These are phyloP conservation scores for Mycena haematopus DNA, from an alignment of 768 basidiomycete genomes.

Conservation along the genomic window DNA sequence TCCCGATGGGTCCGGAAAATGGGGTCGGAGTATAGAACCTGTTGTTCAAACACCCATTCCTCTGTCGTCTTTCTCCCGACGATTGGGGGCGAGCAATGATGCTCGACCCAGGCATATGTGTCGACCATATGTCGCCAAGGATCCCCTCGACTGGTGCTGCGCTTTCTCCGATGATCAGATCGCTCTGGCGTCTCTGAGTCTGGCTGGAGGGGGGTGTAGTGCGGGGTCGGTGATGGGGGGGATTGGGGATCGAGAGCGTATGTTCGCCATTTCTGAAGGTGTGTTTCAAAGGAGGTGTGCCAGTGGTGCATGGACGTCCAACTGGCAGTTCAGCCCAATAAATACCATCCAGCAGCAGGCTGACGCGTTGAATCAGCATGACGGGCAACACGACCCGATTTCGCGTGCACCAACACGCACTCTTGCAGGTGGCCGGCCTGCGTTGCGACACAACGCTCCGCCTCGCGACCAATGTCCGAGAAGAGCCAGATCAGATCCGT, in stretches of 20 bases:
- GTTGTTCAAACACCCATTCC: constrained; percentile 70
- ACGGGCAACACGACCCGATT: constrained; percentile 36
- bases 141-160: constrained; percentile 8
- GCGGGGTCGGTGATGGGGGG: constrained; percentile 9
- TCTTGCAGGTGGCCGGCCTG: not conserved
- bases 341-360: constrained; percentile 11
- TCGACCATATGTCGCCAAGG: constrained; percentile 52
- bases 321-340: constrained; percentile 8
- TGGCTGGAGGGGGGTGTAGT: not conserved
- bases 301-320: not conserved
- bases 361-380: constrained; percentile 42
- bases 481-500: not conserved
- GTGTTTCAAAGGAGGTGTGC: not conserved
- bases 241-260: constrained; percentile 21
- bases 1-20: constrained; percentile 45
- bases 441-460: constrained; percentile 7
- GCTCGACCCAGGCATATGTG: constrained; percentile 56
- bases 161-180: constrained; percentile 1
- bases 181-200: constrained; percentile 7
- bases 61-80: constrained; percentile 59
- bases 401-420: constrained; percentile 8
- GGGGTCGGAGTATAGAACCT: constrained; percentile 46
- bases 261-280: constrained; percentile 17
- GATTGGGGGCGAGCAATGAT: constrained; percentile 56
- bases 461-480: constrained; percentile 3